Evolutionary conservation across 2,329 filamentous ascomycete genomes (phyloP), one percentile per base, ranked within the genome.

Genomic region (Alternaria viburni): DNA sequence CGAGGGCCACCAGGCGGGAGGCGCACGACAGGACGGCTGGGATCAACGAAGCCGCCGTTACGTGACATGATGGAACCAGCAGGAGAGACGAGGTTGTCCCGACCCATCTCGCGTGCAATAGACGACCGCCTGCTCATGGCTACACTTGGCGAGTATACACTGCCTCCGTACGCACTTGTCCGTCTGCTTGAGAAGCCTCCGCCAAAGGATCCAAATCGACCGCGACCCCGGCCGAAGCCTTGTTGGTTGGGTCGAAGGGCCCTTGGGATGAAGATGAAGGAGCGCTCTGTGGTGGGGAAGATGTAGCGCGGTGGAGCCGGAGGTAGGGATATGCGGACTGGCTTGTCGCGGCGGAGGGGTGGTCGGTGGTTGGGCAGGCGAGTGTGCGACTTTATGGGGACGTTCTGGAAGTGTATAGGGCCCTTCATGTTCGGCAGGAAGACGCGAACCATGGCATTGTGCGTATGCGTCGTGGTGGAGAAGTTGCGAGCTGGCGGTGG

Each of bases 251-350:
- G 96, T 70, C 96, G 89, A 83, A 97, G 87, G 11, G 95, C 95
- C 69, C 96, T 88, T 12, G 96, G 96, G 64, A 99, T 99, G 81
- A 99, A 99, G 73, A 97, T 97, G 80, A 99, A 99, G 0, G 96
- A 98, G 68, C 96, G 87, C 73, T 97, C 94, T 50, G 88, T 86
- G 3, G 93, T 91, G 6, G 96, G 96, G 81, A 96, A 97, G 64
- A 97, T 94, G 80, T 97, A 97, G 66, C 92, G 89, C 36, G 93
- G 92, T 12, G 89, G 84, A 67, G 91, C 87, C 26, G 91, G 86
- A 2, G 96, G 95, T 45, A 99, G 85, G 9, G 93, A 97, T 70
- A 99, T 93, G 54, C 96, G 91, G 44, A 98, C 96, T 8, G 96
- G 96, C 79, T 98, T 99, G 83, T 99, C 96, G 72, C 96, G 90